These are phyloP conservation scores for Hura crepitans DNA, from an alignment of 441 rosid species.

Conservation along the genomic window DNA sequence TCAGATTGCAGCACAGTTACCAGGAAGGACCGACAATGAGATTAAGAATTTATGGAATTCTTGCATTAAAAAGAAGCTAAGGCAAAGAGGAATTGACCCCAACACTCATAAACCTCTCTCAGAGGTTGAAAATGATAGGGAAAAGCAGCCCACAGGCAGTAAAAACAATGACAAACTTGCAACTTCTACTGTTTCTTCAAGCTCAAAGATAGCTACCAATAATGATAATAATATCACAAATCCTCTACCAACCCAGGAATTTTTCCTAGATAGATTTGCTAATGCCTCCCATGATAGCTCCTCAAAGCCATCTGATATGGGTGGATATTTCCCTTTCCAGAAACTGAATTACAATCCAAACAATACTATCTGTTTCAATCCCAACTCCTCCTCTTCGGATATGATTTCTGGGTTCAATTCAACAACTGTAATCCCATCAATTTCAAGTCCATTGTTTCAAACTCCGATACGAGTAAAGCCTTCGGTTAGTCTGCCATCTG, in stretches of 20 bases:
- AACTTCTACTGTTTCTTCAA: conserved; percentile 27
- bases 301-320: conserved; percentile 37
- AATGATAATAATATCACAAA: conserved; percentile 17
- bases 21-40: conserved; percentile 79
- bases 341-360: conserved; percentile 41
- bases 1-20: conserved; percentile 70
- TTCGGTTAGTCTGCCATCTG: conserved; percentile 41
- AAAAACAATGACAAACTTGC: conserved; percentile 28
- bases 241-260: conserved; percentile 39
- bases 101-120: conserved; percentile 67
- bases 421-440: conserved; percentile 26
- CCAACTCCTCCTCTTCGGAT: conserved; percentile 32
- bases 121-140: conserved; percentile 38
- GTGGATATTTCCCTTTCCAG: conserved; percentile 45
- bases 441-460: conserved; percentile 37
- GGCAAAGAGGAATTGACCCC: conserved; percentile 71
- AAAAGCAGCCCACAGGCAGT: conserved; percentile 23
- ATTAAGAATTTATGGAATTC: conserved; percentile 85
- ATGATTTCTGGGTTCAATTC: conserved; percentile 32
- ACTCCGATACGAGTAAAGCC: conserved; percentile 45
- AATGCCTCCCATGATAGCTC: conserved; percentile 23
- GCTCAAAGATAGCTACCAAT: conserved; percentile 18
- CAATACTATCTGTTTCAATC: conserved; percentile 38
- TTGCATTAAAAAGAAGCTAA: conserved; percentile 71
- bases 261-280: conserved; percentile 39